Evolutionary conservation across 75 land plant genomes (phyloP), one percentile per base, ranked within the genome.

Genomic region (Pinus albicaulis): DNA sequence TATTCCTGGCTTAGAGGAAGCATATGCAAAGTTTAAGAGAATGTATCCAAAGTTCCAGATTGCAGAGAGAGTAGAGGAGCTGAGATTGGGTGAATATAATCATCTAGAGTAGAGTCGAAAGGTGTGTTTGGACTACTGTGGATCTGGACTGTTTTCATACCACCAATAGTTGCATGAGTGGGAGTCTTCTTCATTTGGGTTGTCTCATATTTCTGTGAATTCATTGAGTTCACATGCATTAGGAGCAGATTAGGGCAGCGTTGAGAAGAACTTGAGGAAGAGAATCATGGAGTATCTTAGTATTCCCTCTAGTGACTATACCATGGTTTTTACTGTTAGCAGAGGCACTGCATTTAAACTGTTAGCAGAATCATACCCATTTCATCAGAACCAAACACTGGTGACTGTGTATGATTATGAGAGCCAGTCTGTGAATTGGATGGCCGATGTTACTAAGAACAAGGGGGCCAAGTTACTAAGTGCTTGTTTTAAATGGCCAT

Each of bases 271-370:
- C 12, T 84, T 96, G 14, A 80, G 84, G 79, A 86, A 71, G 13
- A 86, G 92, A 56, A 87, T 96, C 25, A 91, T 93, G 96, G 71
- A 63, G 23, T 93, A 84, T 66, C 79, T 93, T 16, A 91, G 88
- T 48, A 79, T 93, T 11, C 76, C 77, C 15, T 17, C n/a, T 41
- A 56, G 71, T 56, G 98, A 95, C 26, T 96, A 96, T 78, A 61
- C 81, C n/a, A 86, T 96, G 92, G 96, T 96, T 44, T 96, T 87
- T 52, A 93, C 99, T 34, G 91, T 88, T 56, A 93, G 92, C 74
- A 83, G 87, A 69, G 81, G 89, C 1, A 71, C 93, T 6, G 91
- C 99, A 20, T 93, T 91, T 80, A 91, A 86, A 76, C 76, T 96
- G 52, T 73, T 96, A 24, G 96, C 96, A 19, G 94, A 93, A 73